These are phyloP conservation scores for Candida boidinii DNA, from an alignment of 805 yeast species.

Conservation along the genomic window DNA sequence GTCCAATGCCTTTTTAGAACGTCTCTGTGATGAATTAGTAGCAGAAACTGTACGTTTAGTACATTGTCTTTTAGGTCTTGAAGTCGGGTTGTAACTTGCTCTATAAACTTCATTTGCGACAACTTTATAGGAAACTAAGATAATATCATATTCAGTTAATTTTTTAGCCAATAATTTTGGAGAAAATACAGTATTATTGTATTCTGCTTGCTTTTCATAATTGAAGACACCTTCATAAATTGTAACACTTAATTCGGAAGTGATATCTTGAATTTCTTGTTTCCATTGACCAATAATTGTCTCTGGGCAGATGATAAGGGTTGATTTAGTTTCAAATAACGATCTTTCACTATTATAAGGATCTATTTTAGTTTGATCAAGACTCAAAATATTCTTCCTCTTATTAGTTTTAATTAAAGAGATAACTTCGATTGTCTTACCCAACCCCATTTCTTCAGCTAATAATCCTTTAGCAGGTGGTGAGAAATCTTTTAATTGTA, in stretches of 20 bases:
- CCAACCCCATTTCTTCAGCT: slow-evolving; percentile 96
- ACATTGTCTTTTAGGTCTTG: slow-evolving; percentile 35
- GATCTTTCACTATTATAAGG: slow-evolving; percentile 32
- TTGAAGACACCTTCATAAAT: slow-evolving; percentile 51
- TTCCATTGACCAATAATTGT: slow-evolving; percentile 83
- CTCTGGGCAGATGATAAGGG: slow-evolving; percentile 80
- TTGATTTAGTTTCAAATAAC: slow-evolving; percentile 51
- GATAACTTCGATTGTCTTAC: slow-evolving; percentile 84
- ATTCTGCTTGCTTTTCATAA: slow-evolving; percentile 26
- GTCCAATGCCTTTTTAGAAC: too few relatives aligned
- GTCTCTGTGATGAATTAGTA: too few relatives aligned
- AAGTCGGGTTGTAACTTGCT: slow-evolving; percentile 61
- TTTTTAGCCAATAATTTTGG: slow-evolving; percentile 38
- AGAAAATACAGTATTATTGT: slow-evolving; percentile 9
- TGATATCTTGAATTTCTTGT: slow-evolving; percentile 51
- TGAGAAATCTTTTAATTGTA: slow-evolving; percentile 1
- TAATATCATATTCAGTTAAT: slow-evolving; percentile 60
- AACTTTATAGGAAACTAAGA: slow-evolving; percentile 68
- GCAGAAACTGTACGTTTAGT: slow-evolving; percentile 25
- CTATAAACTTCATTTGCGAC: slow-evolving; percentile 71
- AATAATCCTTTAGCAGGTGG: slow-evolving; percentile 52
- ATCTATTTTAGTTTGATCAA: slow-evolving; percentile 22
- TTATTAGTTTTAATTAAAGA: slow-evolving; percentile 56
- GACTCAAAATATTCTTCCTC: slow-evolving; percentile 26
- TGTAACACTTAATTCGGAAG: slow-evolving; percentile 54